These are phyloP conservation scores for Phylloboletellus chloephorus DNA, from an alignment of 1,284 basidiomycete genomes.

Conservation along the genomic window DNA sequence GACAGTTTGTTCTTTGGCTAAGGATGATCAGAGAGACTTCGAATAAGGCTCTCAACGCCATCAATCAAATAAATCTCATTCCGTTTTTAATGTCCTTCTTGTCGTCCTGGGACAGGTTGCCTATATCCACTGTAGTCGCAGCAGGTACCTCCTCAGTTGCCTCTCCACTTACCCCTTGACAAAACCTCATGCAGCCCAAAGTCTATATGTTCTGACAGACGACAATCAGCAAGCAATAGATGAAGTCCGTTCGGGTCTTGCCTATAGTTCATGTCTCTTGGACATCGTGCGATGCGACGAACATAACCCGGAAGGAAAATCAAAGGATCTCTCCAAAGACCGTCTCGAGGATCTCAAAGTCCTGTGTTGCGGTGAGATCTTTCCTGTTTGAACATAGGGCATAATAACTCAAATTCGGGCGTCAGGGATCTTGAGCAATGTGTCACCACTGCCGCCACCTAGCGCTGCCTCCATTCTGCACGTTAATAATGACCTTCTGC, in stretches of 20 bases:
- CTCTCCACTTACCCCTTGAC: conserved; percentile 2
- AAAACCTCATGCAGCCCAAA: conserved; percentile 58
- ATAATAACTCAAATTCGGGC: not conserved
- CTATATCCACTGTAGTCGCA: conserved; percentile 65
- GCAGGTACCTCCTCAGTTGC: conserved; percentile 51
- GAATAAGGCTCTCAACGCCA: conserved; percentile 82
- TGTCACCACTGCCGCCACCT: conserved; percentile 65
- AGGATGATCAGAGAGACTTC: conserved; percentile 72
- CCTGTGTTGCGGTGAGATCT: conserved; percentile 59
- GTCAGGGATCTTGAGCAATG: conserved; percentile 70
- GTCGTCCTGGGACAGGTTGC: conserved; percentile 59
- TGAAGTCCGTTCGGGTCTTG: conserved; percentile 55
- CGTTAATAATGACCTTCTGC: conserved; percentile 63
- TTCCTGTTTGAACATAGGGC: conserved; percentile 1
- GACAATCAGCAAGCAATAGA: conserved; percentile 71
- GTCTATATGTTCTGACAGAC: conserved; percentile 85
- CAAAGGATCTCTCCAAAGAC: conserved; percentile 43
- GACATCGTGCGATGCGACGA: conserved; percentile 50
- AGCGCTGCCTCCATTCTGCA: conserved; percentile 60
- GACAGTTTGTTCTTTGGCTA: conserved; percentile 8
- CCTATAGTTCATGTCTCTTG: conserved; percentile 67
- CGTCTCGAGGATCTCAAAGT: conserved; percentile 56
- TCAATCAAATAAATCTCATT: conserved; percentile 72
- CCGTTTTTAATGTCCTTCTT: conserved; percentile 85
- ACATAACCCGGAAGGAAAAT: conserved; percentile 39